Base-by-base conservation (phyloP, 1,284 basidiomycete genomes). In the Mycena sp. region DNA sequence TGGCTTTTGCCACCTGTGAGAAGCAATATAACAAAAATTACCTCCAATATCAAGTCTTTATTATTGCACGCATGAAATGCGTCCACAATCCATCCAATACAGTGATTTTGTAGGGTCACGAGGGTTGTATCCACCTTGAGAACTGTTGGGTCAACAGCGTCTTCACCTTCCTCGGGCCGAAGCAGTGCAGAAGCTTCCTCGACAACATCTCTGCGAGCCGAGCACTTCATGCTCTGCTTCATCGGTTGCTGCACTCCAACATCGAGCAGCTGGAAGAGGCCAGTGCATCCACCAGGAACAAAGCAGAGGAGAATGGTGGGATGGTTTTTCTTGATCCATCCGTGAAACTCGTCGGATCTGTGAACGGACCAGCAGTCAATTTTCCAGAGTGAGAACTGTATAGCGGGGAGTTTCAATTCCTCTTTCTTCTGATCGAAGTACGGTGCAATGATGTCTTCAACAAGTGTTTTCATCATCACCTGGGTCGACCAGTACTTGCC, bases 311-410 rank as follows among this genome's bases (percentile, higher is more conserved):
- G n/a, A n/a, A n/a, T n/a, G n/a, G n/a, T n/a, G n/a, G n/a, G n/a
- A n/a, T n/a, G n/a, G n/a, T n/a, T n/a, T n/a, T n/a, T n/a, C n/a
- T n/a, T n/a, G n/a, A n/a, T n/a, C n/a, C n/a, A 75, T 6, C 25
- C 51, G 2, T 59, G 32, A 50, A 76, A 75, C 30, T 70, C 70
- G 16, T 66, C 38, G 0, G 69, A 70, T 0, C 58, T 63, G 44
- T 75, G 74, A 3, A 74, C 71, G 26, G 65, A 37, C 50, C 71
- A 73, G 41, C 64, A 57, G 57, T 74, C 70, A 45, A 75, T 72
- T 12, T 67, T 54, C 69, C 70, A 72, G 4, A 76, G 14, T 0
- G 57, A 56, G 2, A 28, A 23, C 45, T 70, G 66, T 1, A 59
- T 29, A 4, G 35, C 0, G 7, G 48, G 65, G 16, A 70, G 67